A percentile compares a stretch with the other conserved stretches of the same genome.
These are phyloP conservation scores for Phlyctochytrium planicorne DNA, from an alignment of 192 early-diverging fungal genomes.

Conservation along the genomic window DNA sequence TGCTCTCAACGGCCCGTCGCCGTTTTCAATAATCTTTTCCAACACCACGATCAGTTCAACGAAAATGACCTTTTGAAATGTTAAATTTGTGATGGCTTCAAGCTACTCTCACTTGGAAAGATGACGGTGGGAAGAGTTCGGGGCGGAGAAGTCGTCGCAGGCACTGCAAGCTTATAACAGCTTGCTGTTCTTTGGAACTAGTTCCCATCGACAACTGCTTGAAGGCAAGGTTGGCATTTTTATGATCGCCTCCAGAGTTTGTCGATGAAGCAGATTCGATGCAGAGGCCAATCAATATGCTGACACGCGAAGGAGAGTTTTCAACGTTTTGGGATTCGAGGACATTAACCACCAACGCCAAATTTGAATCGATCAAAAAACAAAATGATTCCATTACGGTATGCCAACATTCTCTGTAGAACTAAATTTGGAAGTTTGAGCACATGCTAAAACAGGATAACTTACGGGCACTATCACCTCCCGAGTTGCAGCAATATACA, in stretches of 20 bases:
- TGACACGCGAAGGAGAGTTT: conserved; percentile 27
- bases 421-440: conserved; percentile 9
- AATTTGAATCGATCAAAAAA: conserved; percentile 22
- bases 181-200: conserved; percentile 27
- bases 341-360: conserved; percentile 14
- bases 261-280: conserved; percentile 45
- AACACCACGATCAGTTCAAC: conserved; percentile 47
- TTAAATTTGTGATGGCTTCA: no score
- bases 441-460: background rate
- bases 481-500: conserved; percentile 58
- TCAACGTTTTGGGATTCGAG: conserved; percentile 12
- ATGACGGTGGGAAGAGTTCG: background rate
- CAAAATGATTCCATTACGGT: conserved; percentile 40
- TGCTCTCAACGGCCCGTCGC: conserved; percentile 6
- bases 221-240: background rate
- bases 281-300: conserved; percentile 71
- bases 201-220: background rate
- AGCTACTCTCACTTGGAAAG: conserved; percentile 12
- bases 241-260: background rate
- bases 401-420: conserved; percentile 36
- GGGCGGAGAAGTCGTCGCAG: background rate
- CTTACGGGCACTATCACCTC: conserved; percentile 68
- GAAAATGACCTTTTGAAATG: conserved; percentile 33
- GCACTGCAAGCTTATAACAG: conserved; percentile 28
- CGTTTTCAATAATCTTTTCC: conserved; percentile 18